Base-by-base conservation (phyloP, 2,329 filamentous ascomycete species). In the Scytalidium lignicola region DNA sequence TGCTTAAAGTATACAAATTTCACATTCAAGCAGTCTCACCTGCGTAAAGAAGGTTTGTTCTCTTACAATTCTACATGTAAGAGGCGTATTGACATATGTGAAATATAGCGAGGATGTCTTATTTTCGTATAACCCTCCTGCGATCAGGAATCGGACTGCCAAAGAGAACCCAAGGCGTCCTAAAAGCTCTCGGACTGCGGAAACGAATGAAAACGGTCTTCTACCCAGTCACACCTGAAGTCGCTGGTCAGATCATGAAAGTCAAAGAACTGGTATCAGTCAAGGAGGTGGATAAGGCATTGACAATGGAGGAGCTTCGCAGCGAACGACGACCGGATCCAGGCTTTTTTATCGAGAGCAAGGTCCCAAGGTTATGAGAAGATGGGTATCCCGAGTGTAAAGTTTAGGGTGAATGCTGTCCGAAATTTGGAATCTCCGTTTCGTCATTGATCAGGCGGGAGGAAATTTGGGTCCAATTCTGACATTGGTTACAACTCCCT, bases 181-280 rank as follows among this genome's bases (percentile, higher is more conserved):
- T 89, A 51, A 76, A 82, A 64, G 83, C 85, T 22, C 80, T 89
- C 49, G 85, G 85, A 41, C 75, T 89, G 41, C 81, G 80, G 56
- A 85, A 84, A 67, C 80, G 85, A 60, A 85, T 87, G 80, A 75
- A 73, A 26, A 88, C 83, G 43, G 85, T 88, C 62, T 89, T 86
- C 73, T 79, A 87, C 64, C 83, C 83, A 28, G 84, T 88, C 51
- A 75, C 78, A 18, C 79, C 77, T 19, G 78, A 82, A 45, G 75
- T 85, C 43, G 85, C 85, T 9, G 85, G 85, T 64, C 82, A 86
- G 61, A 86, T 89, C 60, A 86, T 88, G 79, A 81, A 79, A 63
- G 83, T 89, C 55, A 89, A 89, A 67, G 85, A 89, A 62, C 67
- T 89, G 49, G 79, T 89, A 9, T 76, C 82, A 42, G 83, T 88